Base-by-base conservation (phyloP, 352 stramenopile species). In the Phytophthora pinifolia region DNA sequence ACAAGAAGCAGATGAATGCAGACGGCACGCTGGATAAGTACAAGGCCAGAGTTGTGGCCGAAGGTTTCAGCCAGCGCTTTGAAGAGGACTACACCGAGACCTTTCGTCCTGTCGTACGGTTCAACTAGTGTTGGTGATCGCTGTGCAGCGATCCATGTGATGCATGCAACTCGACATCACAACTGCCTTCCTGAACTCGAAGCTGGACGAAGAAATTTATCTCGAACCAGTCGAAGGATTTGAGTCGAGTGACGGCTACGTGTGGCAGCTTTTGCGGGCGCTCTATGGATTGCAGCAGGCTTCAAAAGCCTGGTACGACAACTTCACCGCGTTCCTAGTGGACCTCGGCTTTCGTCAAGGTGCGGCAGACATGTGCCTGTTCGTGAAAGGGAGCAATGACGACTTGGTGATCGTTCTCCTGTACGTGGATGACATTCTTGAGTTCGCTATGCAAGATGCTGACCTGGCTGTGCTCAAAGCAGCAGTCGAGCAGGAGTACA, bases 61-160 rank as follows among this genome's bases (percentile, higher is more conserved):
- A 51, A 4, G 31, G 39, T 4, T 59, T 51, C 12, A 51, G 22
- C 6, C 51, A 59, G 14, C 51, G 51, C 18, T 59, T 29, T 32
- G 39, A 41, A 13, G 45, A 64, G 1, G 67, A 80, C 44, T 80
- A 68, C 50, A 69, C 65, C 0, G 44, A 74, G 32, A 80, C 67
- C 0, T 75, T 72, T 45, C 56, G 41, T 10, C 59, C 60, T 3
- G 59, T 74, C 0, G 53, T 61, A 4, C 62, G 0, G 12, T 68
- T 14, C 49, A 49, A 2, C 1, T 61, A 0, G 39, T 69, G 0
- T 33, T 65, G 0, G 54, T 46, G 1, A n/a, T 67, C 10, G 54
- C 32, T 6, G 39, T 63, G 1, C 0, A 29, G 5, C 30, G 34
- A 17, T 29, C 36, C 15, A 62, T 54, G 52, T 22, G 39, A 12